Evolutionary conservation across 2,329 filamentous ascomycete genomes (phyloP).

Genomic region (Cordyceps javanica): DNA sequence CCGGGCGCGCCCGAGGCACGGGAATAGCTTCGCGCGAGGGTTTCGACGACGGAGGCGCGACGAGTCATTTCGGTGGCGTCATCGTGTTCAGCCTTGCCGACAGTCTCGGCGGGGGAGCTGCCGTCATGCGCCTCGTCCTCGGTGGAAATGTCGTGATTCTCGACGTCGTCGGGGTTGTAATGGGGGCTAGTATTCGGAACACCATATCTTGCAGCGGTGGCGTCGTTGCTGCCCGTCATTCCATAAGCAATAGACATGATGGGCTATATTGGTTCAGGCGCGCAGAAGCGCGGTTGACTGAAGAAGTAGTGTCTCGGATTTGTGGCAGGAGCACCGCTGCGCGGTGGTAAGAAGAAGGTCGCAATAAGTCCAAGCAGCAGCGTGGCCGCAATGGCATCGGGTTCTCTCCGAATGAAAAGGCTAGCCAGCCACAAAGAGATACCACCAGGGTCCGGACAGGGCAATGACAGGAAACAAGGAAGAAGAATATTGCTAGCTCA

Average conservation of each 20-base stretch:
- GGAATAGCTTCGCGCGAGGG: slow-evolving; percentile 46
- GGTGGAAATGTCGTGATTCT: slow-evolving; percentile 21
- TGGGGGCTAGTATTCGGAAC: slow-evolving; percentile 26
- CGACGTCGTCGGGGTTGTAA: slow-evolving; percentile 21
- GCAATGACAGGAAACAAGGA: not conserved
- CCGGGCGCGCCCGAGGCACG: slow-evolving; percentile 30
- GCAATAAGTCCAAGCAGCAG: not conserved
- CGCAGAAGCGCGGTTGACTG: not conserved
- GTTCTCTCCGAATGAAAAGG: not conserved
- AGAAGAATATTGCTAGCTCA: too few species aligned
- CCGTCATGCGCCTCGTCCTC: slow-evolving; percentile 29
- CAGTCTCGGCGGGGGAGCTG: slow-evolving; percentile 16
- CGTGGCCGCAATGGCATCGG: not conserved
- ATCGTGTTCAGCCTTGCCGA: slow-evolving; percentile 25
- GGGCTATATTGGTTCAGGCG: not conserved
- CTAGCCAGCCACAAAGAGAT: not conserved
- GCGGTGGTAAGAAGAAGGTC: not conserved
- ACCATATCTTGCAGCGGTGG: slow-evolving; percentile 38
- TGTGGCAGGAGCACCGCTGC: not conserved
- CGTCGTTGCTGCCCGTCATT: slow-evolving; percentile 43
- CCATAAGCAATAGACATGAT: slow-evolving; percentile 36
- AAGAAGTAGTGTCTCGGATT: not conserved
- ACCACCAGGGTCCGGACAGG: not conserved
- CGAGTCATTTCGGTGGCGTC: slow-evolving; percentile 38
- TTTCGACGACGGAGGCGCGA: slow-evolving; percentile 42